Evolutionary conservation across 2,329 filamentous ascomycete species (phyloP).

Genomic region (Trichoderma sp.): DNA sequence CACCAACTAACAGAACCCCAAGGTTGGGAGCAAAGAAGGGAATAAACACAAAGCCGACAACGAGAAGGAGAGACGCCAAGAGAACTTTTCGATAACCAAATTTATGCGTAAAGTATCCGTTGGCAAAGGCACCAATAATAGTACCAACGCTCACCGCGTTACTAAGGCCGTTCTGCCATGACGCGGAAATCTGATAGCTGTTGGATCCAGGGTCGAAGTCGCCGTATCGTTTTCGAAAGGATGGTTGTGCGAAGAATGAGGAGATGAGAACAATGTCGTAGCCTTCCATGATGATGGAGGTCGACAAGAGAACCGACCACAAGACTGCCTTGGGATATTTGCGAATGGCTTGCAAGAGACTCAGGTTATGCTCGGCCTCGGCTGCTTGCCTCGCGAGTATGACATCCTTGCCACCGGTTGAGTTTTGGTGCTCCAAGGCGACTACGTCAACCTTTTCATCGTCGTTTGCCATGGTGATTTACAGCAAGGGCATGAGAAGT

Average conservation of each 20-base stretch:
- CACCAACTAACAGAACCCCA: neutral
- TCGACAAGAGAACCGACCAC: constrained; percentile 39
- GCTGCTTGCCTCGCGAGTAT: neutral
- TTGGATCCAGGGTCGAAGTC: neutral
- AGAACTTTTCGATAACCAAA: constrained; percentile 37
- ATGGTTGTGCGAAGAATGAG: constrained; percentile 41
- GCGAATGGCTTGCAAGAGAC: constrained; percentile 28
- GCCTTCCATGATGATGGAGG: constrained; percentile 46
- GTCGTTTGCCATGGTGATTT: neutral
- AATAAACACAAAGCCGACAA: neutral
- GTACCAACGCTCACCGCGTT: constrained; percentile 47
- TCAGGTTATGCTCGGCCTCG: neutral
- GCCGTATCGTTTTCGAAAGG: neutral
- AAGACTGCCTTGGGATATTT: constrained; percentile 38
- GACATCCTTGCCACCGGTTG: neutral
- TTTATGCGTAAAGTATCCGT: constrained; percentile 33
- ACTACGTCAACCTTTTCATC: neutral
- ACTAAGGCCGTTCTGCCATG: constrained; percentile 53
- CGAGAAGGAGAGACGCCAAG: neutral
- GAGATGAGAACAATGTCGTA: constrained; percentile 39
- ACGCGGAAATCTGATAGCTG: constrained; percentile 37
- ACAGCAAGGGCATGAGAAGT: neutral
- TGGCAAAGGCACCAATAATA: constrained; percentile 45
- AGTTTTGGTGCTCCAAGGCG: neutral
- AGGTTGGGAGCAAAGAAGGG: neutral